A percentile compares a stretch with the other conserved stretches of the same genome.
Conservation (phyloP, 345 rosid species). For the Mangifera indica region DNA sequence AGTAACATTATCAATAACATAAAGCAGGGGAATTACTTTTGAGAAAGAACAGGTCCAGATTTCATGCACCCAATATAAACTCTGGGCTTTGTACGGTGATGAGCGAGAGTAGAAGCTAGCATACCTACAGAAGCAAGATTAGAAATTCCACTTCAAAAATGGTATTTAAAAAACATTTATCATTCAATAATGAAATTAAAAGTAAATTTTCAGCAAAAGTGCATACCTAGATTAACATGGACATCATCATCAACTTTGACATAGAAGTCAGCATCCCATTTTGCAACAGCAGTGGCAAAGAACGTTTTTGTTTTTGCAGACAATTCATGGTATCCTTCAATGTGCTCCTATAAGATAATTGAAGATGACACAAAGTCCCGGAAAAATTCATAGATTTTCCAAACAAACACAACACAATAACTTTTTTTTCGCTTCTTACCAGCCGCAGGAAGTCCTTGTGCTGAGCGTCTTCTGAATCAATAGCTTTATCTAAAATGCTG, state of each 20-base stretch:
- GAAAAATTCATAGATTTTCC: background rate
- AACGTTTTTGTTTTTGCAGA: constrained; percentile 94
- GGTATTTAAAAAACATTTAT: background rate
- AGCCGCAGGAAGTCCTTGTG: constrained; percentile 96
- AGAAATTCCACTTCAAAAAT: background rate
- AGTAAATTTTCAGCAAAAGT: constrained; percentile 7
- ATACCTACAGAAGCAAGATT: constrained; percentile 43
- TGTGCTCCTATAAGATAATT: constrained; percentile 62
- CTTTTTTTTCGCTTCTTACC: constrained; percentile 40
- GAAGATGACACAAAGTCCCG: background rate
- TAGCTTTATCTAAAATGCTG: constrained; percentile 93
- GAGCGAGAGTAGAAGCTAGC: constrained; percentile 88
- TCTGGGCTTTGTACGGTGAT: constrained; percentile 86
- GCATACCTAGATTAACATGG: constrained; percentile 91
- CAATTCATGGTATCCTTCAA: constrained; percentile 97
- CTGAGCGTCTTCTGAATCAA: constrained; percentile 93
- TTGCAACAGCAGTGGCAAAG: constrained; percentile 88
- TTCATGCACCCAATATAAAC: constrained; percentile 97
- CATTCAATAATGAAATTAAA: background rate
- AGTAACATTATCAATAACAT: background rate
- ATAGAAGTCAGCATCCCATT: constrained; percentile 94
- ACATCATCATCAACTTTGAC: constrained; percentile 98
- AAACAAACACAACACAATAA: background rate
- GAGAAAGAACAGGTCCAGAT: constrained; percentile 96
- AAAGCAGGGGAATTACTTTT: constrained; percentile 55